Evolutionary conservation across 1,284 basidiomycete genomes (phyloP), one percentile per base, ranked within the genome.

Genomic region (Ceratorhiza oryzae-sativae): DNA sequence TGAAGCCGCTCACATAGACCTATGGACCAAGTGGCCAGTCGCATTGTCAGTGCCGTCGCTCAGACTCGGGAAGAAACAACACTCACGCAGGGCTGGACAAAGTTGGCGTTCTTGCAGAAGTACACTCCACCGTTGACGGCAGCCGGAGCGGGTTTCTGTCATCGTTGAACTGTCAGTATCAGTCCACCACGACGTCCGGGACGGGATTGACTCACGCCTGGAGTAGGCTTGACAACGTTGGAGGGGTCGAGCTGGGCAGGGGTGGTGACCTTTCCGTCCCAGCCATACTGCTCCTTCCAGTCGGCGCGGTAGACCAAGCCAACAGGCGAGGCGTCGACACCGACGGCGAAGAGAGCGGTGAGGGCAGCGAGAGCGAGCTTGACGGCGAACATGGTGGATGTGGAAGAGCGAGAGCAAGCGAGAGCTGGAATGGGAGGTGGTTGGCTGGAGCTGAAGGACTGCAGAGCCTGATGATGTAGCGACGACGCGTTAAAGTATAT

Each of bases 81-180:
- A 39, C 36, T 65, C 34, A 65, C 61, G 18, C 46, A 65, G 20
- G 27, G 45, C 3, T 46, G 46, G 8, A 2, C 20, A n/a, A 65
- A 65, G 30, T 51, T 51, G 0, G 46, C 13, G 10, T 49, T 32
- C 13, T 25, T 51, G 61, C 61, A 65, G 20, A 49, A 65, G 30
- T 49, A 34, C 18, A 65, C 61, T 3, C 61, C 61, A 4, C 61
- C 61, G 41, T 51, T 65, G 4, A 65, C 27, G 25, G 51, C 51
- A 32, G 51, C 27, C 1, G 51, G 27, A 18, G 51, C 51, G 32
- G 51, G 51, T 18, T 30, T 32, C 51, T 55, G 25, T 13, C 25
- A 32, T 49, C 48, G 48, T 2, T 9, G 8, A 39, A 13, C 6
- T 6, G 48, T 49, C 20, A 49, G 48, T 49, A 15, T 10, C 15